Conservation (phyloP, 176 grass and related monocot species). For the Coix lacrymajobi region DNA sequence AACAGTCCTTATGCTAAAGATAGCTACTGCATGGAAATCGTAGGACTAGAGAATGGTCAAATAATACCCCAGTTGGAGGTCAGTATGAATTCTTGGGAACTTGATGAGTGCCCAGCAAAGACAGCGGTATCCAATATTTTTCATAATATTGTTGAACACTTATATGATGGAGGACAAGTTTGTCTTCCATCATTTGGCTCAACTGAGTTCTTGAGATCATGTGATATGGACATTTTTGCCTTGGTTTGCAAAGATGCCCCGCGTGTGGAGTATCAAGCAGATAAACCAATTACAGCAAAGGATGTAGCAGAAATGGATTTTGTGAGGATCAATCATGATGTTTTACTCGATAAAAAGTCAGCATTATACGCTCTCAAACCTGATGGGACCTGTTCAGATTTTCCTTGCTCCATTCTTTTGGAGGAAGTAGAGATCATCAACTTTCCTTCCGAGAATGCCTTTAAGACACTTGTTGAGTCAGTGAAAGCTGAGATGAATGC, state of each 20-base stretch:
- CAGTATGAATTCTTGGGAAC: slow-evolving; percentile 48
- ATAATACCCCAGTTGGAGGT: slow-evolving; percentile 72
- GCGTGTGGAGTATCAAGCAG: slow-evolving; percentile 30
- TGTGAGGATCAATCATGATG: slow-evolving; percentile 52
- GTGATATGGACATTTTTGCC: slow-evolving; percentile 50
- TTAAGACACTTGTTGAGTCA: slow-evolving; percentile 56
- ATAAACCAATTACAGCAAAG: slow-evolving; percentile 38
- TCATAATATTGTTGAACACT: slow-evolving; percentile 44
- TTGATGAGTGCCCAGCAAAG: slow-evolving; percentile 42
- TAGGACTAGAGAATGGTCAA: slow-evolving; percentile 27
- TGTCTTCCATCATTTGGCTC: slow-evolving; percentile 29
- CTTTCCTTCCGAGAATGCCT: slow-evolving; percentile 46
- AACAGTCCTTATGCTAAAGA: slow-evolving; percentile 36
- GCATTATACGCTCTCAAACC: slow-evolving; percentile 57
- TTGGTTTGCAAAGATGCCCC: slow-evolving; percentile 49
- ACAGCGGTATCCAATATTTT: slow-evolving; percentile 47
- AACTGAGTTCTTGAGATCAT: slow-evolving; percentile 55
- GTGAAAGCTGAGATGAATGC: slow-evolving; percentile 37
- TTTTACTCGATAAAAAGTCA: slow-evolving; percentile 57
- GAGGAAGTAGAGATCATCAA: slow-evolving; percentile 74
- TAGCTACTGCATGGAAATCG: slow-evolving; percentile 17
- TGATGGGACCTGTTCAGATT: slow-evolving; percentile 57
- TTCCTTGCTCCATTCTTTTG: slow-evolving; percentile 58
- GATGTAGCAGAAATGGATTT: slow-evolving; percentile 72
- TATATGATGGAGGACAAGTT: slow-evolving; percentile 41